Percentiles rank a stretch among this genome's conserved stretches.
Evolutionary conservation across 495 filamentous ascomycete species (phyloP).

Genomic region (Aspergillus cristatus): DNA sequence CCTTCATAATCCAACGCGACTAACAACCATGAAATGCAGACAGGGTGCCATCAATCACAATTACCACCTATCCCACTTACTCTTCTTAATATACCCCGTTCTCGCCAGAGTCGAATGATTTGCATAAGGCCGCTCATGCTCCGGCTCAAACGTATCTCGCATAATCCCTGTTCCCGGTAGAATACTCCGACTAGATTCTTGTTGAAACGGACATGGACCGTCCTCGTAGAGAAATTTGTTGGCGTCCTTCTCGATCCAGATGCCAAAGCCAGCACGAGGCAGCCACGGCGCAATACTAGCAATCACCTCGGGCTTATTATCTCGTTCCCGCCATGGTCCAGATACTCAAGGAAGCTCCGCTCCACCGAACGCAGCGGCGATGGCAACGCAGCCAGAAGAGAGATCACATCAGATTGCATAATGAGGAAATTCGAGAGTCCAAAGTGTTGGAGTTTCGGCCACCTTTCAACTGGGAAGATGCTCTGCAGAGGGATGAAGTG

Average conservation of each 20-base stretch:
- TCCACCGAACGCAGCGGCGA: slow-evolving; percentile 7
- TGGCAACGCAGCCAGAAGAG: slow-evolving; percentile 9
- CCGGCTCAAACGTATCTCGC: neutral
- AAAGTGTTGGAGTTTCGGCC: slow-evolving; percentile 17
- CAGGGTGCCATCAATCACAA: too few species aligned
- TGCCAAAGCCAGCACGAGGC: neutral
- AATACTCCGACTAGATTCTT: neutral
- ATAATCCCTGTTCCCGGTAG: neutral
- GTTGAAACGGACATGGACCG: slow-evolving; percentile 4
- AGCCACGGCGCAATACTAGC: neutral
- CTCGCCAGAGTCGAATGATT: neutral
- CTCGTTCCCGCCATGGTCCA: slow-evolving; percentile 6
- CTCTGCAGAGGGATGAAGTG: slow-evolving; percentile 7
- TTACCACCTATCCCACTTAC: too few species aligned
- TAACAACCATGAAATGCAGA: too few species aligned
- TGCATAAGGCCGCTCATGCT: neutral
- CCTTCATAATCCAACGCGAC: too few species aligned
- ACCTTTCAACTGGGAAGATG: slow-evolving; percentile 15
- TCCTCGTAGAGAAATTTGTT: slow-evolving; percentile 2
- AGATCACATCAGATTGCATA: slow-evolving; percentile 9
- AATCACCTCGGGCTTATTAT: slow-evolving; percentile 3
- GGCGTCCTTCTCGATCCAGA: slow-evolving; percentile 6
- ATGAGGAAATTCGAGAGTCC: slow-evolving; percentile 15
- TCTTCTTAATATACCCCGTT: neutral
- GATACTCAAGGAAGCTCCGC: slow-evolving; percentile 11